phyloP scores from a whole-genome alignment of 148 eudicot species.

The Nepenthes mirabilis region DNA sequence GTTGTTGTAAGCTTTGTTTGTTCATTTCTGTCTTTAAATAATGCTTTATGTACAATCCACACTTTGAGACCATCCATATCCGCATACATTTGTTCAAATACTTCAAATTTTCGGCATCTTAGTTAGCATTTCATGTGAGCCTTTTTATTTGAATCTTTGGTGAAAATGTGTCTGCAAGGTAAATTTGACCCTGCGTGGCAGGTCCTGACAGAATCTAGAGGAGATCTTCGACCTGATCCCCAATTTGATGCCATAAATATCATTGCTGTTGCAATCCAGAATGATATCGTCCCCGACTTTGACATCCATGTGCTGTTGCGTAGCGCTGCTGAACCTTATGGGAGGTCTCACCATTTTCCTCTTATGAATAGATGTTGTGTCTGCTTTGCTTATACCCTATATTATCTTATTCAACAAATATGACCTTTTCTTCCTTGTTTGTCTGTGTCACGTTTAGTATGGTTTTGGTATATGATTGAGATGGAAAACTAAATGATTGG shows the following conservation, averaged over 20 bases:
- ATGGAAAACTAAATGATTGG: not conserved
- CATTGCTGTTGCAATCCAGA: conserved; percentile 52
- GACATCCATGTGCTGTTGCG: conserved; percentile 53
- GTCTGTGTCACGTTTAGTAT: not conserved
- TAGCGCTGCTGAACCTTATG: conserved; percentile 15
- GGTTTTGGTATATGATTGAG: not conserved
- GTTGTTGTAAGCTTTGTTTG: no score
- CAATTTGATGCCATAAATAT: conserved; percentile 70
- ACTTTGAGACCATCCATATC: not conserved
- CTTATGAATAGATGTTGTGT: not conserved
- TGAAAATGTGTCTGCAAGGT: not conserved
- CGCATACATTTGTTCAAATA: not conserved
- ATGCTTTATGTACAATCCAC: not conserved
- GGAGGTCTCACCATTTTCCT: conserved; percentile 24
- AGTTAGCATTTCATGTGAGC: not conserved
- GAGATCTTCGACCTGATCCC: conserved; percentile 82
- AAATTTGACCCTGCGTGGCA: conserved; percentile 18
- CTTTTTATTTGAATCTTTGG: not conserved
- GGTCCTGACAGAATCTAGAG: conserved; percentile 83
- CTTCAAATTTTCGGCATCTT: not conserved
- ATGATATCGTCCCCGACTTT: conserved; percentile 35
- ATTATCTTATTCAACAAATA: no score
- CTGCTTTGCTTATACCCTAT: not conserved
- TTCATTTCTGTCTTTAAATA: no score
- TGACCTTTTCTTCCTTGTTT: not conserved